These are phyloP conservation scores for Lactarius deliciosus DNA, from an alignment of 768 basidiomycete genomes.

Conservation along the genomic window DNA sequence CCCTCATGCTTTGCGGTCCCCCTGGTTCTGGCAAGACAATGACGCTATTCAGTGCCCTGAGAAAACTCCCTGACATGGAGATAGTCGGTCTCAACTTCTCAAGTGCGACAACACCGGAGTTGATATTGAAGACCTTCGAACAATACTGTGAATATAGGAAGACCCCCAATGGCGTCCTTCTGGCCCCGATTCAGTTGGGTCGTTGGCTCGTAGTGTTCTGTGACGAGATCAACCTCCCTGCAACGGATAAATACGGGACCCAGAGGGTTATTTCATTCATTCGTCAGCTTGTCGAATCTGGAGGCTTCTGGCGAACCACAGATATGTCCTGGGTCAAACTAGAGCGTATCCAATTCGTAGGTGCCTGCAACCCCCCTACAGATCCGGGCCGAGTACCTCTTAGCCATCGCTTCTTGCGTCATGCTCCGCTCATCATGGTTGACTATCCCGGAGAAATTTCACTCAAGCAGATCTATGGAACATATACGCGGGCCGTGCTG, in stretches of 20 bases:
- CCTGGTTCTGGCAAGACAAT: conserved; percentile 99
- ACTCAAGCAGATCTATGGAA: conserved; percentile 97
- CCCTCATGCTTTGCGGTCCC: conserved; percentile 96
- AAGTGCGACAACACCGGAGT: conserved; percentile 95
- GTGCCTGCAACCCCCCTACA: conserved; percentile 98
- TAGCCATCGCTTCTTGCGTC: conserved; percentile 94
- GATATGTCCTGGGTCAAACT: conserved; percentile 98
- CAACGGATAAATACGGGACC: conserved; percentile 96
- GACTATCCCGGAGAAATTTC: conserved; percentile 98
- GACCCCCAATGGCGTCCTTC: conserved; percentile 95
- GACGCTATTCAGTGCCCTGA: conserved; percentile 96
- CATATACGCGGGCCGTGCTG: conserved; percentile 93
- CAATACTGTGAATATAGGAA: conserved; percentile 99
- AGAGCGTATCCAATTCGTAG: conserved; percentile 99
- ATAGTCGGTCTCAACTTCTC: conserved; percentile 99
- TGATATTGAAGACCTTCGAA: conserved; percentile 98
- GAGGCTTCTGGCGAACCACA: conserved; percentile 90
- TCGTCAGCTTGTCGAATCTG: conserved; percentile 91
- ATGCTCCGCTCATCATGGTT: conserved; percentile 97
- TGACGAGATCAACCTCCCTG: conserved; percentile 98
- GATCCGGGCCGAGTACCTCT: conserved; percentile 99
- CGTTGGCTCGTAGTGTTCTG: conserved; percentile 99
- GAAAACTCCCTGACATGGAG: conserved; percentile 98
- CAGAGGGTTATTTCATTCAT: conserved; percentile 98
- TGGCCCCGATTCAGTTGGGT: conserved; percentile 92